Base-by-base conservation (phyloP, 2,329 filamentous ascomycete species). In the Endoconidiophora polonica region DNA sequence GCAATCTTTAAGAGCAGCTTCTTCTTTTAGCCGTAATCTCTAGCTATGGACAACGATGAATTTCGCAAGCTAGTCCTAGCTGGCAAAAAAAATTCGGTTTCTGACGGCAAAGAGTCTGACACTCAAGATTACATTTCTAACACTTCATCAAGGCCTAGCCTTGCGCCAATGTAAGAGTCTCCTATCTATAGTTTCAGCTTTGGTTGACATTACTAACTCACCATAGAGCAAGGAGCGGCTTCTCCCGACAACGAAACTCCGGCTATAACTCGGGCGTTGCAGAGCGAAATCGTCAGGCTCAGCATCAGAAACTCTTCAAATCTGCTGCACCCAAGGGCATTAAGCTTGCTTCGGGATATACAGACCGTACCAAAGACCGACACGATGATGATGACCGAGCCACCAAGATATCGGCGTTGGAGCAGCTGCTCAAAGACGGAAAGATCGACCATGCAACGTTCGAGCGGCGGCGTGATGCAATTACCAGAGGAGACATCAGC, bases 1-100 rank as follows among this genome's bases (percentile, higher is more conserved):
- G 43, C 16, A 29, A 18, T 5, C 5, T 20, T 5, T 22, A 23
- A 5, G 18, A 20, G 22, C 5, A 29, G 14, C 1, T 2, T 9
- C n/a, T 23, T 29, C 9, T 16, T 18, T 24, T n/a, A 20, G 22
- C 5, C 5, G 6, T 38, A 7, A 46, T 38, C 12, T 33, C 14
- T 24, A 24, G 36, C 41, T 37, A 96, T 98, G 91, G 94, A 96
- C 63, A 96, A 96, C 71, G 78, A 87, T 41, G 86, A 95, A 59
- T 98, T 98, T 60, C 82, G 91, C 49, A 82, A 83, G 56, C 74
- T 96, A 5, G 65, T 94, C 20, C 69, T 79, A 43, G 63, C 64
- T 39, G 71, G 69, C 53, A 60, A 69, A 5, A 59, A 63, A 50
- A 70, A 69, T 53, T 54, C 64, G 26, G 48, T 59, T 65, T 49